Evolutionary conservation across 108 stramenopile genomes (phyloP).

Genomic region (Phaeodactylum tricornutum): DNA sequence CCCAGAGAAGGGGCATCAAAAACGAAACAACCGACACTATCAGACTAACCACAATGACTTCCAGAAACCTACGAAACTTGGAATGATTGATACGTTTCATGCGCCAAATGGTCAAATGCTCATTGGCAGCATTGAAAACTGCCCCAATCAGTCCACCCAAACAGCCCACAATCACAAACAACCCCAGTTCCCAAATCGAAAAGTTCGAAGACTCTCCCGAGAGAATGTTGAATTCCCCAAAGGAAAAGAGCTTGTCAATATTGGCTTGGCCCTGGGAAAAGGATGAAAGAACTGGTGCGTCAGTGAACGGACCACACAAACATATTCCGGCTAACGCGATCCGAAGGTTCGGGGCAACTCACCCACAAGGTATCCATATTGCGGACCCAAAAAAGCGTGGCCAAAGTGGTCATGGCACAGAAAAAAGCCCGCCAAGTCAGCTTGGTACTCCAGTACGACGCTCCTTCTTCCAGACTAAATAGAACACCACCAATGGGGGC

Average conservation of each 20-base stretch:
- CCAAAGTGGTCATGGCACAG: constrained; percentile 92
- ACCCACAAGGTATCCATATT: constrained; percentile 67
- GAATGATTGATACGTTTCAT: constrained; percentile 74
- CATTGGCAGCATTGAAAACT: constrained; percentile 90
- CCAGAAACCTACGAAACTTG: constrained; percentile 58
- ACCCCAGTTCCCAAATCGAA: constrained; percentile 87
- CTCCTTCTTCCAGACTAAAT: constrained; percentile 94
- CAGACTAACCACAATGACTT: constrained; percentile 63
- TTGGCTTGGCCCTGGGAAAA: constrained; percentile 62
- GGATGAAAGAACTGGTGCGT: neutral
- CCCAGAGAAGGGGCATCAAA: constrained; percentile 84
- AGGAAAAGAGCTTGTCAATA: constrained; percentile 87
- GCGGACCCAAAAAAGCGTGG: constrained; percentile 70
- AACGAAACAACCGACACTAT: constrained; percentile 71
- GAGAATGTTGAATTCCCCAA: constrained; percentile 81
- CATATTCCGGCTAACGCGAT: neutral
- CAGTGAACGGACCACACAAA: neutral
- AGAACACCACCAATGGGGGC: constrained; percentile 97
- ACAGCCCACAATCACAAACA: constrained; percentile 87
- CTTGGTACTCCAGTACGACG: constrained; percentile 92
- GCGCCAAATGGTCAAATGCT: constrained; percentile 84
- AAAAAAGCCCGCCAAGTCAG: constrained; percentile 93
- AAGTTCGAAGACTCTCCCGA: constrained; percentile 68
- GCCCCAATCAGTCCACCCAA: constrained; percentile 93
- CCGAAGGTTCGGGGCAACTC: neutral